Base-by-base conservation (phyloP, 768 basidiomycete genomes). In the Boletus vinaceobasis region DNA sequence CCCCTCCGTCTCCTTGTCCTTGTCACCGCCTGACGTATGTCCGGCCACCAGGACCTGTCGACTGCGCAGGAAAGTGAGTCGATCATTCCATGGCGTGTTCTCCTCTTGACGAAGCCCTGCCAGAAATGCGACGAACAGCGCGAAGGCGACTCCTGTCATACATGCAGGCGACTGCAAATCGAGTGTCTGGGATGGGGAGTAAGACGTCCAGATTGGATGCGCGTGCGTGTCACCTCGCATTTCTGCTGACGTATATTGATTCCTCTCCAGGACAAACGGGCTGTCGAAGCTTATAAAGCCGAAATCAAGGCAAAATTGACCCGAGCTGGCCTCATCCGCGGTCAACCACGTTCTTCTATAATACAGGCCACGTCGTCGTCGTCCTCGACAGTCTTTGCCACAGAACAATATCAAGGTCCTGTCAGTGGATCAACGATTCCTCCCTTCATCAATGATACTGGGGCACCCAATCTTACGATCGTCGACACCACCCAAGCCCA, bases 71-170 rank as follows among this genome's bases (percentile, higher is more conserved):
- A 92, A 91, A 78, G 89, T 90, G 62, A 57, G 68, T 43, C 40
- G 5, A 37, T n/a, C 37, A 0, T 40, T 31, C 14, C 5, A 4
- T 32, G 3, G 0, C 14, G 8, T 36, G 3, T 47, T 45, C 42
- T 40, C 35, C 32, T 31, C 53, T 21, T 58, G 46, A 61, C 55
- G 8, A 26, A 46, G 36, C 27, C 45, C 55, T 49, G 26, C 6
- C 68, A 92, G 89, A 93, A 93, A 88, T 93, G 90, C 70, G 90
- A 93, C 69, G 90, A 93, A 64, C 85, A 89, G 60, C 83, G 88
- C 60, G 85, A 87, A 65, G 85, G 83, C 56, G 83, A 88, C 70
- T 87, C 89, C 3, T 93, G 90, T 73, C 79, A 82, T 61, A 93
- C 90, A 1, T 93, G 90, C 69, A 79, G 82, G 55, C 87, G 90